phyloP scores from a whole-genome alignment of 306 rosid genomes.

The Vigna angularis region DNA sequence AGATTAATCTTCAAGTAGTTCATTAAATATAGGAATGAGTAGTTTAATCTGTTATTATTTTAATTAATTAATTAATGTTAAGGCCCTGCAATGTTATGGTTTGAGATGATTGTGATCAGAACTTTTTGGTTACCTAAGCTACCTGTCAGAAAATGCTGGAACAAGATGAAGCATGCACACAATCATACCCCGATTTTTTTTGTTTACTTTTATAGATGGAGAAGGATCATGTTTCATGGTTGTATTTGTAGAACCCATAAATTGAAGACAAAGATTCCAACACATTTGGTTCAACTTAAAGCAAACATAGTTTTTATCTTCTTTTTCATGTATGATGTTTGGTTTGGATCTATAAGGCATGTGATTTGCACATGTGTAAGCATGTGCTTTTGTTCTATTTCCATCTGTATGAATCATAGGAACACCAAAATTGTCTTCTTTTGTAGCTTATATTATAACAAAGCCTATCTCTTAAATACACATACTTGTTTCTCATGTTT shows the following conservation, averaged over 20 bases:
- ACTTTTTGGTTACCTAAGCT: constrained; percentile 14
- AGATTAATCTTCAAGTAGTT: not conserved
- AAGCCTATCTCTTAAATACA: not conserved
- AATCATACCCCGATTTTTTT: not conserved
- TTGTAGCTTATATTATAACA: not conserved
- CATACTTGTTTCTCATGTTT: too few species aligned
- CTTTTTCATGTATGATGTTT: not conserved
- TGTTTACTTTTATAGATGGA: not conserved
- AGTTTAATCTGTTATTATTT: not conserved
- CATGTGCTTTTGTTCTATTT: constrained; percentile 28
- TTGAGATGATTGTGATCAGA: not conserved
- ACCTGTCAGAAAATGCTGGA: constrained; percentile 29
- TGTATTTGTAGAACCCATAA: constrained; percentile 23
- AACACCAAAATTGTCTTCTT: not conserved
- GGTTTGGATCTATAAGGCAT: constrained; percentile 41
- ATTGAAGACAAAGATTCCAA: constrained; percentile 51
- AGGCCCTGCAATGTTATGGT: not conserved
- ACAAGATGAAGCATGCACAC: constrained; percentile 22
- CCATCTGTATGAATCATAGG: constrained; percentile 9
- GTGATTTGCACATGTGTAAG: constrained; percentile 34
- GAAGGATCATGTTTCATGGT: not conserved
- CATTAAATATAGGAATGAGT: not conserved
- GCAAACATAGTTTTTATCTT: constrained; percentile 12
- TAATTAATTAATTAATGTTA: not conserved
- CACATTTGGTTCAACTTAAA: constrained; percentile 39